Base-by-base conservation (phyloP, 495 filamentous ascomycete genomes). In the Penicillium dipodomyicola region DNA sequence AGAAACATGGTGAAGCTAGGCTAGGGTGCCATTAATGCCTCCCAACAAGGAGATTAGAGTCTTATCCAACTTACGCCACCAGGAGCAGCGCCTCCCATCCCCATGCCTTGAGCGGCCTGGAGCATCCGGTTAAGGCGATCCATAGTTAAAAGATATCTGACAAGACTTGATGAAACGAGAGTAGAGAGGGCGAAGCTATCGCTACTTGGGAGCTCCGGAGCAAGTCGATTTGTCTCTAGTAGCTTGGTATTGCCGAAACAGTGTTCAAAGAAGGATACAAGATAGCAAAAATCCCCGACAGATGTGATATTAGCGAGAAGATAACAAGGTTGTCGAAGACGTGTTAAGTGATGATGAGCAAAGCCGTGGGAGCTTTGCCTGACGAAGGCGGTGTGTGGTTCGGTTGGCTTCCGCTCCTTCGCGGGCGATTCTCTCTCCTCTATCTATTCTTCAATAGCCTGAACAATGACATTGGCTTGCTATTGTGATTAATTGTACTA, bases 91-190 rank as follows among this genome's bases (percentile, higher is more conserved):
- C 83, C 83, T 25, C 79, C 80, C 65, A 89, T 84, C 52, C 85
- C 85, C 84, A 95, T 89, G 72, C 85, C 84, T 64, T 88, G 87
- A 65, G 87, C 88, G 60, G 84, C 83, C 65, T 87, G 82, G 56
- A 96, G 80, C 85, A 96, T 87, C 64, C 87, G 80, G 68, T 87
- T 87, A 67, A 96, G 84, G 65, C 92, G 88, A 69, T 96, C 91
- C 92, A 96, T 96, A 56, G 43, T 56, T 61, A 52, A 56, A 44
- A 40, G 49, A 54, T 70, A 61, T 60, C 63, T 50, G 53, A 52
- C 32, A 43, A 47, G 58, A 49, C 60, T 49, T 51, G 53, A 65
- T 54, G 44, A 59, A 55, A 57, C 48, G 43, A 63, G 35, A 57
- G 56, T 59, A 29, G 52, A 58, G 60, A 46, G 48, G 59, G 30